Evolutionary conservation across 768 basidiomycete genomes (phyloP).

Genomic region (Tricholoma sp.): DNA sequence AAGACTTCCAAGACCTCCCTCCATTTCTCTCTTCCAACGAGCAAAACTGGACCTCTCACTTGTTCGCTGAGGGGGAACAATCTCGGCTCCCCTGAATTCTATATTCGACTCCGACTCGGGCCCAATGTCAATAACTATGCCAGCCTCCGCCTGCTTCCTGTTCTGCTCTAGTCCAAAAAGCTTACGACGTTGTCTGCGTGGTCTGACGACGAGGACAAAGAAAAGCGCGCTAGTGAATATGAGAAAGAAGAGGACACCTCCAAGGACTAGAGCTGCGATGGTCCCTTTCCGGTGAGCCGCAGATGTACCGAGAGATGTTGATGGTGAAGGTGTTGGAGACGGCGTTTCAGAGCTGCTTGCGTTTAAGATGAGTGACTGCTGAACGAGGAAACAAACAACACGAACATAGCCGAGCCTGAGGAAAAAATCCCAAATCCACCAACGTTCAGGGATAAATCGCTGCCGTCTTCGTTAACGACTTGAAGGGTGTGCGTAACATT

Average conservation of each 20-base stretch:
- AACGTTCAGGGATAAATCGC: conserved; percentile 42
- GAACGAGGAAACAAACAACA: conserved; percentile 3
- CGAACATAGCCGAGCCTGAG: conserved; percentile 22
- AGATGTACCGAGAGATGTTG: conserved; percentile 9
- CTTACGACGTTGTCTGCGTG: conserved; percentile 31
- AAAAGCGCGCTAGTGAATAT: conserved; percentile 35
- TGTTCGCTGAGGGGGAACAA: conserved; percentile 14
- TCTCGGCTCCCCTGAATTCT: conserved; percentile 10
- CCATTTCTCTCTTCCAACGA: conserved; percentile 41
- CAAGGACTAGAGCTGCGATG: conserved; percentile 61
- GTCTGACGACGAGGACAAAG: conserved; percentile 43
- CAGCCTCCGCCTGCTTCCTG: conserved; percentile 15
- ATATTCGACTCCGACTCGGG: conserved; percentile 9
- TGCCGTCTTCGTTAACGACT: conserved; percentile 52
- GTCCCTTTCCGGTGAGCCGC: conserved; percentile 42
- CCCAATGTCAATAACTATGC: conserved; percentile 16
- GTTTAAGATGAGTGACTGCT: neutral
- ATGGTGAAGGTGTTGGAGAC: conserved; percentile 16
- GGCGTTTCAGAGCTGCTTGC: conserved; percentile 5
- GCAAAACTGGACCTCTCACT: conserved; percentile 35
- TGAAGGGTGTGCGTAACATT: conserved; percentile 42
- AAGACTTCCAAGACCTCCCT: conserved; percentile 25
- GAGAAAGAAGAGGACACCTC: conserved; percentile 46
- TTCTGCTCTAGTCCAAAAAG: conserved; percentile 10
- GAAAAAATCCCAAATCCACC: conserved; percentile 46